phyloP scores from a whole-genome alignment of 208 protist genomes.

The Trypanosomatidae sp. region DNA sequence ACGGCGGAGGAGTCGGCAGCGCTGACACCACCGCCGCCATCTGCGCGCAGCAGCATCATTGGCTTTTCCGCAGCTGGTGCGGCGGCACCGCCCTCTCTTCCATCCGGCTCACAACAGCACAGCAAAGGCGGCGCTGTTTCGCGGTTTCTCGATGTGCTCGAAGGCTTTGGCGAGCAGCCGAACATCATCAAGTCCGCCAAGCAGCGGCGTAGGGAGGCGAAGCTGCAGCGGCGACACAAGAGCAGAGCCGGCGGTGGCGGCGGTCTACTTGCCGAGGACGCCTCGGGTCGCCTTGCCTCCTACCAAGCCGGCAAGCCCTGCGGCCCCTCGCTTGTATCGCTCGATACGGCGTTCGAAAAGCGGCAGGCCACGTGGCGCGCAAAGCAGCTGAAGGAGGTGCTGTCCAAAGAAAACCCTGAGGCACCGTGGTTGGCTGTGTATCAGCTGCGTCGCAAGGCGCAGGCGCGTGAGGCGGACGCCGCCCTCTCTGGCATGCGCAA shows the following conservation, averaged over 20 bases:
- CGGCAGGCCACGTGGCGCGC: conserved; percentile 66
- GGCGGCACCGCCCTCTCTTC: not conserved
- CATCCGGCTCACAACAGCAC: too few species aligned
- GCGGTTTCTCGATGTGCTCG: conserved; percentile 54
- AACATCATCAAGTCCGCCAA: conserved; percentile 14
- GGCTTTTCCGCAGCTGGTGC: too few species aligned
- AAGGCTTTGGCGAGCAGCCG: conserved; percentile 36
- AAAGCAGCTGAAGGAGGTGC: conserved; percentile 48
- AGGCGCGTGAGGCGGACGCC: too few species aligned
- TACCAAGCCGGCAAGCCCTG: conserved; percentile 55
- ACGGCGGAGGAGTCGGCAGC: not conserved
- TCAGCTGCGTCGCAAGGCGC: conserved; percentile 35
- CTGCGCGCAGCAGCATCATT: too few species aligned
- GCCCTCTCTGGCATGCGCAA: too few species aligned
- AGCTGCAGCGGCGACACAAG: conserved; percentile 29
- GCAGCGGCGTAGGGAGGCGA: conserved; percentile 29
- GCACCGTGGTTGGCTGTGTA: conserved; percentile 73
- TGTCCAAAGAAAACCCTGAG: conserved; percentile 43
- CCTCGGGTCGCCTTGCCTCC: conserved; percentile 56
- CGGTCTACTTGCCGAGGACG: conserved; percentile 59
- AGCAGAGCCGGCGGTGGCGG: conserved; percentile 12
- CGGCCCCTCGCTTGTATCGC: conserved; percentile 53
- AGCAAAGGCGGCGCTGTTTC: too few species aligned
- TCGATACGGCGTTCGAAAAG: conserved; percentile 20
- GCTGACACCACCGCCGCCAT: not conserved